Evolutionary conservation across 768 basidiomycete genomes (phyloP).

Genomic region (Agaricus sinodeliciosus): DNA sequence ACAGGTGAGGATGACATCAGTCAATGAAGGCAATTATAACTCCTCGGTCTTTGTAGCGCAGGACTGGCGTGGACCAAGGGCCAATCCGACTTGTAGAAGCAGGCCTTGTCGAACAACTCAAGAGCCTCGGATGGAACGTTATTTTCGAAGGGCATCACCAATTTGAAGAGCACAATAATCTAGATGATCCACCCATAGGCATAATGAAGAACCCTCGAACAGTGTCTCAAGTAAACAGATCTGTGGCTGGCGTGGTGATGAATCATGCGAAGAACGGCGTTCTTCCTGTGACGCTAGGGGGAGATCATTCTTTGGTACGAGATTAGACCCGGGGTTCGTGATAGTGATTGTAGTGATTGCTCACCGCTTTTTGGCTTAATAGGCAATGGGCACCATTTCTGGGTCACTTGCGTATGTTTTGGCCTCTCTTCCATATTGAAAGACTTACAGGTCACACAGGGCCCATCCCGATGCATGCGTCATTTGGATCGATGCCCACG

Average conservation of each 20-base stretch:
- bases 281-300: slow-evolving; percentile 87
- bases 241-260: slow-evolving; percentile 73
- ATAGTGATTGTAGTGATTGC: neutral
- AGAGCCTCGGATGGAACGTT: slow-evolving; percentile 81
- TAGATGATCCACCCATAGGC: slow-evolving; percentile 75
- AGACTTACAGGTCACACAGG: slow-evolving; percentile 26
- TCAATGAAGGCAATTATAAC: slow-evolving; percentile 4
- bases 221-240: slow-evolving; percentile 76
- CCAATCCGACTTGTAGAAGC: slow-evolving; percentile 87
- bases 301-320: slow-evolving; percentile 89
- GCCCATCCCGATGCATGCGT: slow-evolving; percentile 77
- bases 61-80: slow-evolving; percentile 76
- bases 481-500: slow-evolving; percentile 96
- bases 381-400: slow-evolving; percentile 90
- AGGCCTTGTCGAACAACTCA: slow-evolving; percentile 73
- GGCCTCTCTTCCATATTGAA: neutral
- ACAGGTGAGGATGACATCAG: slow-evolving; percentile 37
- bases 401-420: slow-evolving; percentile 69
- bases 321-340: slow-evolving; percentile 2
- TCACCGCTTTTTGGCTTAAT: slow-evolving; percentile 13
- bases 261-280: slow-evolving; percentile 70
- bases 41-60: slow-evolving; percentile 40
- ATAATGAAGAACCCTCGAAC: slow-evolving; percentile 86
- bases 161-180: slow-evolving; percentile 67
- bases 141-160: slow-evolving; percentile 86